phyloP scores from a whole-genome alignment of 176 grass and related monocot species.

The Oryza brachyantha region DNA sequence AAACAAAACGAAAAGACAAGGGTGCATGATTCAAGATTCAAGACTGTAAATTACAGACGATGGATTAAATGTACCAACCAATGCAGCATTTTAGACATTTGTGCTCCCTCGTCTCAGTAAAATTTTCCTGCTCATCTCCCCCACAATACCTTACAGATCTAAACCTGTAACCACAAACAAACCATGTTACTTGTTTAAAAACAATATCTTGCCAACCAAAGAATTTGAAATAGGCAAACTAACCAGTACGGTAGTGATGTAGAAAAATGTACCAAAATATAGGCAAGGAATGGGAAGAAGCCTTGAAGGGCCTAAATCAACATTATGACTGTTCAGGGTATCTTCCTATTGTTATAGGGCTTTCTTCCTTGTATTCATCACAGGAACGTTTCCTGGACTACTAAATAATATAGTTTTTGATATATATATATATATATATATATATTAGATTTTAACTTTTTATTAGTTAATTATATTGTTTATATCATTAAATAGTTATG shows the following conservation, averaged over 20 bases:
- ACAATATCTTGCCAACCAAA: not conserved
- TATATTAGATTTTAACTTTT: too few relatives aligned
- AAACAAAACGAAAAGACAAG: too few relatives aligned
- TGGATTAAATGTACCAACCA: not conserved
- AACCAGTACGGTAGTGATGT: not conserved
- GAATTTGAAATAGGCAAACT: not conserved
- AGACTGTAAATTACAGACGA: not conserved
- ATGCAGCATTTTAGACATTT: not conserved
- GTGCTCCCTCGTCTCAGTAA: too few relatives aligned
- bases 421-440: too few relatives aligned
- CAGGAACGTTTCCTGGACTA: too few relatives aligned
- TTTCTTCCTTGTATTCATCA: too few relatives aligned
- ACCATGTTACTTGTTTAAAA: not conserved
- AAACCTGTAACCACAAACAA: not conserved
- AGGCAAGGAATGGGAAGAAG: not conserved
- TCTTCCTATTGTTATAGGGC: too few relatives aligned
- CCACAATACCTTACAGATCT: too few relatives aligned
- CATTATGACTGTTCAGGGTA: not conserved
- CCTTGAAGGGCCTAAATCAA: not conserved
- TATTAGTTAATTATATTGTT: too few relatives aligned
- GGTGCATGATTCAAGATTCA: too few relatives aligned
- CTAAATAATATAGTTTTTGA: too few relatives aligned
- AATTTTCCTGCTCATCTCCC: not conserved
- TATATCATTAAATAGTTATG: too few relatives aligned
- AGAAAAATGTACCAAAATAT: not conserved